Base-by-base conservation (phyloP, 2,329 filamentous ascomycete genomes). In the Sclerotinia sclerotiorum region DNA sequence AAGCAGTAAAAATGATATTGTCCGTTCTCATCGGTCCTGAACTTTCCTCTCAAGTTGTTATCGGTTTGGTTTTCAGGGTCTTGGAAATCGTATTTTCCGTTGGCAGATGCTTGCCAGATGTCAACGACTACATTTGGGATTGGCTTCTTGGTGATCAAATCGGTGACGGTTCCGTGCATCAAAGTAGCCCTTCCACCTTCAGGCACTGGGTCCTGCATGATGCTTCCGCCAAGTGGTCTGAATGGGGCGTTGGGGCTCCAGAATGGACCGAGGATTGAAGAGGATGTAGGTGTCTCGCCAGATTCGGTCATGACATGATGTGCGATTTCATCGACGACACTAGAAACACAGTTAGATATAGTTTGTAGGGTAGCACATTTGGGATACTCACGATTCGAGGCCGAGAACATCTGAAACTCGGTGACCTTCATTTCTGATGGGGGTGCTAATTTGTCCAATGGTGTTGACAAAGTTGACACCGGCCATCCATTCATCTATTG, bases 211-310 rank as follows among this genome's bases (percentile, higher is more conserved):
- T 82, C 70, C 73, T 79, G 77, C 27, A 88, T 83, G 71, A 95
- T 92, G 74, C 82, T 88, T 57, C 83, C 85, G 62, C 90, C 92
- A 76, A 90, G 90, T n/a, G 87, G 80, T 58, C 89, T 85, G 69
- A 85, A 80, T 6, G 92, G 92, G 0, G 92, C 87, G 73, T 93
- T 85, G 55, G 87, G 84, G 7, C 91, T 85, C 86, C 91, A 96
- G 81, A 97, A 97, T 1, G 93, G 93, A 0, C 93, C 93, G 0
- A 97, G 85, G 72, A 97, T 93, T 52, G 92, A 88, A 5, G 90
- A 91, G 2, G 91, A 74, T 7, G 73, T 76, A 24, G 73, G 72
- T 21, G 39, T 58, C 27, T 68, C 29, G 66, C 70, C 71, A 42
- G 68, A 51, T 13, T 75, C 74, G 52, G 70, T 70, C 58, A 73